These are phyloP conservation scores for Globisporangium carolinianum DNA, from an alignment of 352 stramenopile genomes.

Conservation along the genomic window DNA sequence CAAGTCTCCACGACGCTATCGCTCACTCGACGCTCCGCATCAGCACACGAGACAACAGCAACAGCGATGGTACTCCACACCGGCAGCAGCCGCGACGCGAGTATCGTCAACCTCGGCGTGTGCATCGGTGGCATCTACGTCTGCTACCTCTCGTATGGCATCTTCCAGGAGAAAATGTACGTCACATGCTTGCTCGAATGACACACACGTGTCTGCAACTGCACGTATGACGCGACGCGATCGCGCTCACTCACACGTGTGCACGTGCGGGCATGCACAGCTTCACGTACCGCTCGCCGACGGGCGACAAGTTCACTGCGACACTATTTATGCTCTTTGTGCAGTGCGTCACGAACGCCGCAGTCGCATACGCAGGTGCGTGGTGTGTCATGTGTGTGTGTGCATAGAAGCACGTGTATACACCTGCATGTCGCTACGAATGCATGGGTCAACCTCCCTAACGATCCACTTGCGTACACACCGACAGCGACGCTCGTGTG, in stretches of 20 bases:
- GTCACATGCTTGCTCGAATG: neutral
- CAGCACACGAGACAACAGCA: neutral
- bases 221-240: no score
- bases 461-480: no score
- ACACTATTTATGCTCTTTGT: constrained; percentile 92
- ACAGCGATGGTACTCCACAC: constrained; percentile 31
- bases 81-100: constrained; percentile 37
- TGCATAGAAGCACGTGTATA: neutral
- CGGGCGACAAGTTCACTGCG: constrained; percentile 85
- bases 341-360: constrained; percentile 87
- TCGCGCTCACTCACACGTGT: no score
- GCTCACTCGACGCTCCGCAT: neutral
- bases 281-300: constrained; percentile 80
- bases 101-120: constrained; percentile 75
- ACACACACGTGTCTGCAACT: no score
- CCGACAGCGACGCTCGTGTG: constrained; percentile 69
- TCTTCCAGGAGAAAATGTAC: constrained; percentile 93
- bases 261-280: constrained; percentile 16
- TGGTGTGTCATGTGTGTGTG: neutral
- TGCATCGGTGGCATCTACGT: constrained; percentile 89
- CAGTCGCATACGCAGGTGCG: constrained; percentile 71
- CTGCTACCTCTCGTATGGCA: constrained; percentile 90
- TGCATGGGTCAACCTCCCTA: no score
- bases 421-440: neutral
- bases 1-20: neutral